Conservation (phyloP, 2,329 filamentous ascomycete genomes). For the Bipolaris victoriae region DNA sequence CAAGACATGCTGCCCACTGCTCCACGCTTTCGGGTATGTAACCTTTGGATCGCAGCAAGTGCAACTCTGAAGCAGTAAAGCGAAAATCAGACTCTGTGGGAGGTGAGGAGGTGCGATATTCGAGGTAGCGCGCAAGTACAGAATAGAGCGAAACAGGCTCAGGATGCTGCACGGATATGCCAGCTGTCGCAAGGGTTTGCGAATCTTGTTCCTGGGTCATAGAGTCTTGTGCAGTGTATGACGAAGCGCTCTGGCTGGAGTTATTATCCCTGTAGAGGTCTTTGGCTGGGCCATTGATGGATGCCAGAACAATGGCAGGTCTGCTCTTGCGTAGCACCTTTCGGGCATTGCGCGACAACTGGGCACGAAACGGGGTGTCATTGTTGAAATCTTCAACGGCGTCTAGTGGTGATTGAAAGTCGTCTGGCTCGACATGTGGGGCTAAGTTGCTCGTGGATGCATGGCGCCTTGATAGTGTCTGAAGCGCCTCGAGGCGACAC, state of each 20-base stretch:
- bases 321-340: conserved; percentile 32
- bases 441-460: neutral
- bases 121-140: conserved; percentile 38
- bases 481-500: conserved; percentile 12
- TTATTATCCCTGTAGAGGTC: conserved; percentile 25
- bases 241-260: conserved; percentile 20
- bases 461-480: conserved; percentile 1
- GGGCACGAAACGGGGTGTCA: conserved; percentile 14
- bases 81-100: conserved; percentile 13
- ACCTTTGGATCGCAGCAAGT: conserved; percentile 24
- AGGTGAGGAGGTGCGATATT: conserved; percentile 16
- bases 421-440: neutral
- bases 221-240: conserved; percentile 14
- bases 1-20: conserved; percentile 34
- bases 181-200: neutral
- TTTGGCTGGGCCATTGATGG: conserved; percentile 24
- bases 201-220: neutral
- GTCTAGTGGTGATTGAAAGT: neutral
- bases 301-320: conserved; percentile 28
- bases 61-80: conserved; percentile 27
- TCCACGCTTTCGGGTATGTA: conserved; percentile 26
- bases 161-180: neutral
- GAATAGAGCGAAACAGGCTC: conserved; percentile 31
- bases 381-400: neutral
- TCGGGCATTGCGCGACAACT: conserved; percentile 18